Evolutionary conservation across 139 green algal genomes (phyloP), one percentile per base, ranked within the genome.

Genomic region (Chlamydomonas sp.): DNA sequence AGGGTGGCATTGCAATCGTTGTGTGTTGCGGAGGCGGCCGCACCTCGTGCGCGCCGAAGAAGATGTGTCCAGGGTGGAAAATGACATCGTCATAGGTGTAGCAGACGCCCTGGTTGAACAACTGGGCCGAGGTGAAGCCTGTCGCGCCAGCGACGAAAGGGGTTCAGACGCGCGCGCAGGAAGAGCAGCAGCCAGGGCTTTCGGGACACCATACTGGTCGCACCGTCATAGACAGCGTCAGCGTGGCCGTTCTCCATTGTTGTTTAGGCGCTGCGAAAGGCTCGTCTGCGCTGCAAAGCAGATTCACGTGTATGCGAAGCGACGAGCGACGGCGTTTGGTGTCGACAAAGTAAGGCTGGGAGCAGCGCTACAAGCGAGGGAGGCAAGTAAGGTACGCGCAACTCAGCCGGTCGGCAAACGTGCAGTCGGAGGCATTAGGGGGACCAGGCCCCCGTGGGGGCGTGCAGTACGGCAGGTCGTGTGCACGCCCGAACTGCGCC

Each of bases 81-180:
- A 99, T 99, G 31, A 99, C 93, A 86, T 99, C 98, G 79, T 99
- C 98, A 80, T 99, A 99, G 0, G 98, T 99, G 94, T 99, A 99
- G 68, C 92, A 98, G 2, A 96, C 87, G 58, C 98, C 97, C 89
- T 98, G 92, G n/a, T 90, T 89, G 85, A 98, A 98, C 31, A 99
- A 84, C 88, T 95, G 88, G 9, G 75, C 18, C 18, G 93, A 93
- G 1, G 92, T 64, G 79, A 92, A 95, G 72, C 96, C 96, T 98
- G 93, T 67, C 3, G 64, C 31, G 17, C 2, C 14, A 6, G 12
- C 12, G n/a, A 18, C 3, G 18, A 49, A 4, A 5, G 4, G 74
- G 49, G 74, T 78, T 63, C 17, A 49, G 74, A 63, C 18, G 14
- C 9, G 31, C 31, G 31, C 31, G 31, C 31, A 49, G 31, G 16